Evolutionary conservation across 1,284 basidiomycete genomes (phyloP), one percentile per base, ranked within the genome.

Genomic region (Butyriboletus appendiculatus): DNA sequence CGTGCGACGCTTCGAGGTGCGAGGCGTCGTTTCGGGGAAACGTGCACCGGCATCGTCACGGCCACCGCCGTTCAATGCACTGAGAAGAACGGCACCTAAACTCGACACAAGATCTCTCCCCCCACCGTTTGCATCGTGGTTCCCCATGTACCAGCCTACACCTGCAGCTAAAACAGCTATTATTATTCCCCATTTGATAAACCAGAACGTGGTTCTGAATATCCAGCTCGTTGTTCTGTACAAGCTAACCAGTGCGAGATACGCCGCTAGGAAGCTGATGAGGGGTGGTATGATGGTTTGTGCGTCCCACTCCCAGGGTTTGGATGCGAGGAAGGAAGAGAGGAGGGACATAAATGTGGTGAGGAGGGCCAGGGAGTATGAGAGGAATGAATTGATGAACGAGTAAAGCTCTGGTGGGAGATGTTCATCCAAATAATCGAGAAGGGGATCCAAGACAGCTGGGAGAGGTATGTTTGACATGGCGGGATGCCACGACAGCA

Each of bases 171-270:
- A 59, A 3, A 75, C 69, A 12, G 75, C 79, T 12, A 88, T 59
- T 50, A 92, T 73, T 4, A 75, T 71, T 22, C 85, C 86, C 88
- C 89, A 92, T 69, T 92, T 92, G 60, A 86, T 65, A 63, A 90
- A 78, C 75, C 81, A 88, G 61, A 90, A 68, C 15, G 71, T 74
- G 33, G 81, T 82, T 55, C 86, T 79, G 59, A 92, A 69, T 63
- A 88, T 78, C 84, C 86, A 92, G 20, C 77, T 79, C 15, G 88
- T 84, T 5, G 90, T 90, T 52, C 87, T 83, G 71, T 90, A 89
- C 53, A 90, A 69, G 64, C 83, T 89, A 52, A 84, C 58, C 20
- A 92, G 76, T 3, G 87, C 87, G 59, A 90, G 76, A 69, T 92
- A 92, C 11, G 86, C 85, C 4, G 80, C 78, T 48, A 92, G 70